Evolutionary conservation across 2,329 filamentous ascomycete genomes (phyloP), one percentile per base, ranked within the genome.

Genomic region (Pseudogymnoascus pannorum): DNA sequence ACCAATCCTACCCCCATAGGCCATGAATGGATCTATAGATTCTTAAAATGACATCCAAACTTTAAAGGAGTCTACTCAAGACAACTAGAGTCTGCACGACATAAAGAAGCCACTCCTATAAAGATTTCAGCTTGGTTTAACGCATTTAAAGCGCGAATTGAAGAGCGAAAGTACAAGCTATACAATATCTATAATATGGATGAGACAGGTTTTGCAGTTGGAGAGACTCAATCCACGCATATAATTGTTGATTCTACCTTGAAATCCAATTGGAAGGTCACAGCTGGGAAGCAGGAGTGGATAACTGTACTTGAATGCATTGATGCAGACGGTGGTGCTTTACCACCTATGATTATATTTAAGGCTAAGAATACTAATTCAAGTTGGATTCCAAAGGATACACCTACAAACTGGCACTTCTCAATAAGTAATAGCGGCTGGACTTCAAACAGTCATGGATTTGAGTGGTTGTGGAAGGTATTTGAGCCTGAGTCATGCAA

Each of bases 131-230:
- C 8, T 1, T 58, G 24, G 24, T 36, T 29, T 58, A 22, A 29
- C 11, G n/a, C n/a, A n/a, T n/a, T n/a, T n/a, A n/a, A n/a, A n/a
- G n/a, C 24, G 5, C 18, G 12, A 1, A 18, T 58, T 58, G 54
- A 58, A 31, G 24, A 59, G 18, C 36, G 26, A 8, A 22, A 42
- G 12, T 40, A 40, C 14, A 12, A 40, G 9, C 58, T 59, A 20
- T 2, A 42, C 2, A 31, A 59, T 18, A 40, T 40, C 5, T 59
- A 59, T 38, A 42, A 59, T 59, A 59, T 59, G n/a, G 58, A 59
- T 26, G 35, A 59, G 31, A 59, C 58, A 12, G 58, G 58, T 8
- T 59, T 40, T 42, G 29, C 31, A 24, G 29, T 59, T 40, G 33
- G 58, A 29, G 14, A 11, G 11, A 44, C 58, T 14, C 36, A 40